Conservation (phyloP, 495 filamentous ascomycete genomes). For the Usnea hakonensis region DNA sequence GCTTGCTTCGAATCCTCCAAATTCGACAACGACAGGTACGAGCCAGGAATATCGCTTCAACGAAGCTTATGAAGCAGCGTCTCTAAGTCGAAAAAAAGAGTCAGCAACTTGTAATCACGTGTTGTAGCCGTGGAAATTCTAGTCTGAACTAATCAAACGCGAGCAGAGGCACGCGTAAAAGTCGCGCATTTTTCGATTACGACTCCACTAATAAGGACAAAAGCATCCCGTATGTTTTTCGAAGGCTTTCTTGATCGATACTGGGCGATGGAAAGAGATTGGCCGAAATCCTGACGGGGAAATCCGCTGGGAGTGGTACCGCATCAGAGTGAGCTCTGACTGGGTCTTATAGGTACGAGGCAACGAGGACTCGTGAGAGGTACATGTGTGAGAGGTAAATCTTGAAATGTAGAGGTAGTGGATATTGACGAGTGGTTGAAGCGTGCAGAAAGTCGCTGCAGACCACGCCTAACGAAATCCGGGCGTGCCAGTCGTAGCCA, state of each 20-base stretch:
- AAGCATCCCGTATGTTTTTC: not conserved
- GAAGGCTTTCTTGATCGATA: not conserved
- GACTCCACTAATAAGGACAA: not conserved
- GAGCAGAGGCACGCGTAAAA: not conserved
- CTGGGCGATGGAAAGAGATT: not conserved
- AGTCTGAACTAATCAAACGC: not conserved
- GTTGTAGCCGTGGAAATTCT: not conserved
- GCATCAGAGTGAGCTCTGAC: not conserved
- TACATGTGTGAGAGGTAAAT: not conserved
- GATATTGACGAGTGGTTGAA: not conserved
- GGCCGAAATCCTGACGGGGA: not conserved
- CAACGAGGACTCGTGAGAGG: not conserved
- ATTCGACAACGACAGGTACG: not conserved
- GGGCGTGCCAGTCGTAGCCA: slow-evolving; percentile 7
- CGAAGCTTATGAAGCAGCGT: not conserved
- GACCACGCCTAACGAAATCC: not conserved
- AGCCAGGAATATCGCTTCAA: not conserved
- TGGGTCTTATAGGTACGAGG: not conserved
- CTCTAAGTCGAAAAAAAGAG: not conserved
- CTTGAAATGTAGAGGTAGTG: not conserved
- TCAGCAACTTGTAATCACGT: not conserved
- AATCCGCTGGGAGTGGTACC: not conserved
- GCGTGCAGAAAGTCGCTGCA: not conserved
- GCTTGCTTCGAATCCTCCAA: not conserved
- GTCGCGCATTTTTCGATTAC: not conserved